Conservation (phyloP, 2,329 filamentous ascomycete species). For the Teratosphaeria gauchensis region DNA sequence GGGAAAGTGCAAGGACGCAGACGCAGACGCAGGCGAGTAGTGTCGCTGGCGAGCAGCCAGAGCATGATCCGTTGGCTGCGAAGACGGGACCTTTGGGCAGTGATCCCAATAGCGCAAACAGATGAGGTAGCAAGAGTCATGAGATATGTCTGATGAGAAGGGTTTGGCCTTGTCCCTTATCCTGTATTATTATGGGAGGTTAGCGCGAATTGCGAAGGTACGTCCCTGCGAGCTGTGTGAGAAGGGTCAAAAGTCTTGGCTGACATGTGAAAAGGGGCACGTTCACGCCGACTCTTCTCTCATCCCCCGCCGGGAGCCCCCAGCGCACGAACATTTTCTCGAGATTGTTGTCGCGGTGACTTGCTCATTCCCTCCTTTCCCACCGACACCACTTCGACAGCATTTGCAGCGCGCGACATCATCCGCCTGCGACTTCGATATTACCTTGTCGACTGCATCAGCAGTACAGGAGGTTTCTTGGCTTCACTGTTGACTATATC, state of each 20-base stretch:
- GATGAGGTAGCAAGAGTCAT: not conserved
- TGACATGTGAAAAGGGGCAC: not conserved
- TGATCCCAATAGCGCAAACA: not conserved
- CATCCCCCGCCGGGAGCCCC: not conserved
- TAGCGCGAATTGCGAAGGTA: not conserved
- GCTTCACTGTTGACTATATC: not conserved
- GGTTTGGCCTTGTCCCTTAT: not conserved
- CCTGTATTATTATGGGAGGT: too few species aligned
- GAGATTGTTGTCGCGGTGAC: not conserved
- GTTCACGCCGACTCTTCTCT: not conserved
- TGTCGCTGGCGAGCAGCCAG: not conserved
- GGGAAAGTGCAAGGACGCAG: not conserved
- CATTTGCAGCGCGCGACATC: not conserved
- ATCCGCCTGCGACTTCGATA: not conserved
- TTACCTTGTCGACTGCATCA: not conserved
- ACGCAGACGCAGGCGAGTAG: not conserved
- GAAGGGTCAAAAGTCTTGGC: not conserved
- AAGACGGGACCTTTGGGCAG: not conserved
- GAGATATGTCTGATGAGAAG: not conserved
- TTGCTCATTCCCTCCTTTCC: not conserved
- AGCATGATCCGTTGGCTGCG: constrained; percentile 3
- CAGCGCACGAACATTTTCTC: not conserved
- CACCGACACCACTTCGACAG: not conserved
- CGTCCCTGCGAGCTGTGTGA: not conserved
- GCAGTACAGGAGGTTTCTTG: not conserved